Evolutionary conservation across 2,329 filamentous ascomycete species (phyloP).

Genomic region (Phaeosphaeria sp.): DNA sequence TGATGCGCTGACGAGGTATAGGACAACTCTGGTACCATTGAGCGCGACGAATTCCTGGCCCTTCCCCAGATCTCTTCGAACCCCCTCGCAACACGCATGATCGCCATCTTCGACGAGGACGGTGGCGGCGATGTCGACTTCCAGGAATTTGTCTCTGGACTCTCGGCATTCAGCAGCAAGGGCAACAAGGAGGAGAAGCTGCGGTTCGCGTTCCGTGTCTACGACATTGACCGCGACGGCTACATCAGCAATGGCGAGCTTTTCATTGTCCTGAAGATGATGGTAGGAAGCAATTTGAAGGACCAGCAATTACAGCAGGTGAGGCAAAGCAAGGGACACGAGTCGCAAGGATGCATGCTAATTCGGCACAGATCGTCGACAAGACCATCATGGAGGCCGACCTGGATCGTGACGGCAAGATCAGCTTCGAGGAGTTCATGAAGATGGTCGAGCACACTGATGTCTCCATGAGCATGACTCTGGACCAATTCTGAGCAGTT

Average conservation of each 20-base stretch:
- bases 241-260: constrained; percentile 99
- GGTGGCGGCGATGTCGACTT: constrained; percentile 98
- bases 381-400: constrained; percentile 99
- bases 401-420: constrained; percentile 93
- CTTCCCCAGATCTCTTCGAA: constrained; percentile 98
- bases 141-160: constrained; percentile 95
- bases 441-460: constrained; percentile 98
- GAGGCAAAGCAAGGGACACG: constrained; percentile 7
- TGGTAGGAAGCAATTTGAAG: constrained; percentile 99
- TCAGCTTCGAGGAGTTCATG: constrained; percentile 98
- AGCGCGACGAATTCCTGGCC: constrained; percentile 96
- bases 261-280: constrained; percentile 99
- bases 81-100: constrained; percentile 97
- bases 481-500: constrained; percentile 58
- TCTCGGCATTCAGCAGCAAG: constrained; percentile 95
- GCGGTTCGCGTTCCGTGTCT: constrained; percentile 97
- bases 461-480: constrained; percentile 71
- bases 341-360: constrained; percentile 5
- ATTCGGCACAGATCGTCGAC: constrained; percentile 78
- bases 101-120: constrained; percentile 98
- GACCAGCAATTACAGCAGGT: constrained; percentile 95
- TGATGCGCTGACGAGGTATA: constrained; percentile 46
- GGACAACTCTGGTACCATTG: constrained; percentile 98
- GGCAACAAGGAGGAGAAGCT: constrained; percentile 99
- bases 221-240: constrained; percentile 98